Percentiles rank a stretch among this genome's conserved stretches.
phyloP scores from a whole-genome alignment of 495 filamentous ascomycete genomes.

The Annulohypoxylon maeteangense region DNA sequence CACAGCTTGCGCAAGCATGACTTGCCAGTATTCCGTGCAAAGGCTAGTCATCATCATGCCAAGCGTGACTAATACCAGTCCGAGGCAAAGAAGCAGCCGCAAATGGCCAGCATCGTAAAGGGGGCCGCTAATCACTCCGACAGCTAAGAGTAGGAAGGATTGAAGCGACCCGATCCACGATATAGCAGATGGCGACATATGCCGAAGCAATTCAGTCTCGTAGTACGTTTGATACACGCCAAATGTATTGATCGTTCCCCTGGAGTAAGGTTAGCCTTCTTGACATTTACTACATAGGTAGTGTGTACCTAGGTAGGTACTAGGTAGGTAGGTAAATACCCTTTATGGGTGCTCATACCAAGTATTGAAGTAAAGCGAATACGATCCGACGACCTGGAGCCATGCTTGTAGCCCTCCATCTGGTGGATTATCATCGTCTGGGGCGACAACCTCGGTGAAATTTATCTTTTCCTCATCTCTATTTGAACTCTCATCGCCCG shows the following conservation, averaged over 20 bases:
- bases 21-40: slow-evolving; percentile 58
- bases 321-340: background rate
- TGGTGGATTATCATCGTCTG: slow-evolving; percentile 6
- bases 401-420: slow-evolving; percentile 56
- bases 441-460: background rate
- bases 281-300: too few species aligned
- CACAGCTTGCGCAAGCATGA: slow-evolving; percentile 68
- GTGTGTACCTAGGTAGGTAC: too few species aligned
- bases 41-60: slow-evolving; percentile 35
- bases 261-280: slow-evolving; percentile 12
- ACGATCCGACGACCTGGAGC: slow-evolving; percentile 66
- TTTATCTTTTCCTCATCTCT: slow-evolving; percentile 1
- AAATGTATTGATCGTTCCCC: slow-evolving; percentile 76
- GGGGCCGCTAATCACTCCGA: slow-evolving; percentile 63
- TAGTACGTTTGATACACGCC: slow-evolving; percentile 80
- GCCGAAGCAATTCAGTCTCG: slow-evolving; percentile 51
- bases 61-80: slow-evolving; percentile 23
- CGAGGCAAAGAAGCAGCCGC: slow-evolving; percentile 17
- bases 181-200: slow-evolving; percentile 56
- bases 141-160: slow-evolving; percentile 61
- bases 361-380: slow-evolving; percentile 68
- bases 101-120: slow-evolving; percentile 67
- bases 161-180: slow-evolving; percentile 66
- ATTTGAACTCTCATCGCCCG: background rate
- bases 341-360: slow-evolving; percentile 54